Evolutionary conservation across 768 basidiomycete species (phyloP), one percentile per base, ranked within the genome.

Genomic region (Nidularia sp.): DNA sequence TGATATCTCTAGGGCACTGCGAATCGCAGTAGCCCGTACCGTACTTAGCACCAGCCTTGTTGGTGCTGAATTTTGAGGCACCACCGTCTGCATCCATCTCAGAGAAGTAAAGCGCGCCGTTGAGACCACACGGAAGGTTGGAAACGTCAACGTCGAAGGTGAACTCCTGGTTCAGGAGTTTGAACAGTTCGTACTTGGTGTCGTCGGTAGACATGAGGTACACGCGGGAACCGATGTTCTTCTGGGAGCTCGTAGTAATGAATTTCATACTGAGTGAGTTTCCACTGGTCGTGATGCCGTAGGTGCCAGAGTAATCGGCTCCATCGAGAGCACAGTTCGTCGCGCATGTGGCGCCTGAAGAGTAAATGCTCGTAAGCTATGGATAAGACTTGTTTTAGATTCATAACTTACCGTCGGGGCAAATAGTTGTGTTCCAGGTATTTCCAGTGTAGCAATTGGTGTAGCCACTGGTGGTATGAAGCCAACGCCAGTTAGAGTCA

Each of bases 11-110:
- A 8, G 82, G 83, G 68, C 82, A 84, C 66, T 84, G 82, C 13
- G 82, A 75, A 62, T 84, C 82, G 64, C 83, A 83, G 67, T 84
- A 84, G 10, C 83, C 83, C n/a, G 81, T 81, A 45, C 81, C 81
- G 66, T 77, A 84, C 63, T 79, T 67, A 45, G 72, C 68, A 33
- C 74, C 73, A 13, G 81, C 81, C 71, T 79, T 77, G 75, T 84
- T 84, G 59, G 57, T 67, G 34, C 79, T 59, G 68, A 66, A 78
- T 58, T 71, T 67, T 51, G 70, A 53, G 43, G 65, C 60, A 34
- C 81, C 82, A 66, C 82, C 82, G 57, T 83, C 81, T 8, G 73
- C 72, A 58, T 78, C 80, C 82, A 83, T 84, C 65, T 78, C 73
- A 48, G 71, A 66, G 66, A 84, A 80, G 71, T 84, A 84, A 51